Evolutionary conservation across 1,139 yeast genomes (phyloP).

Genomic region (Geotrichum histeridarum): DNA sequence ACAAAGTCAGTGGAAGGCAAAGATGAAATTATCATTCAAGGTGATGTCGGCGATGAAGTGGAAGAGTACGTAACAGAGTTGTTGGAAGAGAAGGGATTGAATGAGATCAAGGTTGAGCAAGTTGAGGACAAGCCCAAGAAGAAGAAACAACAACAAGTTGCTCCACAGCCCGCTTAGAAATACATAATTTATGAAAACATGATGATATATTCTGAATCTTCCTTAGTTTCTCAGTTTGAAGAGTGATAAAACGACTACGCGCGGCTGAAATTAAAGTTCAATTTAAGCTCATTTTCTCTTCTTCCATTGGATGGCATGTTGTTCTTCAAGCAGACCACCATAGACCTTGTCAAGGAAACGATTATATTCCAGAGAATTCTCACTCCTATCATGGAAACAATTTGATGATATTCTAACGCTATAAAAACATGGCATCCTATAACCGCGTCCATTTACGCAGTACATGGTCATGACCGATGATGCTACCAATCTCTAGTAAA

Average conservation of each 20-base stretch:
- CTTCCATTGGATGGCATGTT: too few relatives aligned
- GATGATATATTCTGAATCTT: too few relatives aligned
- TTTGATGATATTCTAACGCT: too few relatives aligned
- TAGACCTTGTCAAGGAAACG: too few relatives aligned
- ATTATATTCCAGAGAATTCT: too few relatives aligned
- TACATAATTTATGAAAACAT: too few relatives aligned
- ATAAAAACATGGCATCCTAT: not conserved
- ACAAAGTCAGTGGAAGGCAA: conserved; percentile 86
- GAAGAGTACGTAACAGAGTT: conserved; percentile 67
- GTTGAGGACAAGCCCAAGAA: conserved; percentile 77
- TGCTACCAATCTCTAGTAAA: conserved; percentile 33
- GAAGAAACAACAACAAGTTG: conserved; percentile 39
- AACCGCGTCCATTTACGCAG: conserved; percentile 35
- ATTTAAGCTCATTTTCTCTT: too few relatives aligned
- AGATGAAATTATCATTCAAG: conserved; percentile 89
- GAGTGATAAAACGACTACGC: too few relatives aligned
- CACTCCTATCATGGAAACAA: too few relatives aligned
- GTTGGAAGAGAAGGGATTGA: conserved; percentile 74
- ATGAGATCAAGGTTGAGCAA: conserved; percentile 82
- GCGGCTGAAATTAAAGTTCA: too few relatives aligned
- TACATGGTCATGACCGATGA: conserved; percentile 33
- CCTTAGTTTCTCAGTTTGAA: too few relatives aligned
- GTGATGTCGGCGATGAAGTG: conserved; percentile 91
- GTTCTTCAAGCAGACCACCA: too few relatives aligned
- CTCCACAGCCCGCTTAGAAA: conserved; percentile 7